A percentile compares a stretch with the other conserved stretches of the same genome.
phyloP scores from a whole-genome alignment of 768 basidiomycete species.

The Agrocybe pediades region DNA sequence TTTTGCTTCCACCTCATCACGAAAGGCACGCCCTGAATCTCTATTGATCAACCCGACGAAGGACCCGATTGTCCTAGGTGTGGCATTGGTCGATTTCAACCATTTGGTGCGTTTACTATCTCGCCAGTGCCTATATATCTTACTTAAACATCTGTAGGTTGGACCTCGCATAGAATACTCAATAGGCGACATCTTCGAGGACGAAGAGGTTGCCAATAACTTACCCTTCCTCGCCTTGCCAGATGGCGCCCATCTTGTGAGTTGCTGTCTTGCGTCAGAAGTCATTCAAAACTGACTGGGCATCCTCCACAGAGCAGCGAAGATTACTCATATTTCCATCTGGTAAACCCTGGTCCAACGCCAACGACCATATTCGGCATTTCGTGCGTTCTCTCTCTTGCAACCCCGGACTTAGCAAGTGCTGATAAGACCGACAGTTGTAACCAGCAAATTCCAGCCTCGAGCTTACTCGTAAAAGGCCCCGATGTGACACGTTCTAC shows the following conservation, averaged over 20 bases:
- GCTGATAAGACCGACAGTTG: constrained; percentile 52
- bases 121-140: constrained; percentile 12
- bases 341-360: constrained; percentile 70
- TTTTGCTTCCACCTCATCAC: constrained; percentile 62
- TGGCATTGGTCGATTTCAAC: constrained; percentile 94
- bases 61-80: constrained; percentile 75
- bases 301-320: constrained; percentile 64
- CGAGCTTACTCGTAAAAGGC: constrained; percentile 73
- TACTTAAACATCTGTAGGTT: constrained; percentile 48
- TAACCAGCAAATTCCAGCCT: constrained; percentile 90
- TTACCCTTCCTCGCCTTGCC: constrained; percentile 96
- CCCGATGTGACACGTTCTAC: constrained; percentile 92
- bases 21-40: constrained; percentile 80
- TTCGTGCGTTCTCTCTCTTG: constrained; percentile 58
- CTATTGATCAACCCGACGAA: constrained; percentile 62
- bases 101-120: constrained; percentile 66
- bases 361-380: constrained; percentile 93
- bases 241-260: constrained; percentile 93
- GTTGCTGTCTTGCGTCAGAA: constrained; percentile 24
- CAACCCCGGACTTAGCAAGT: background rate
- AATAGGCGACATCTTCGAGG: constrained; percentile 75
- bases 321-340: constrained; percentile 96
- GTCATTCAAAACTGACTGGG: constrained; percentile 5
- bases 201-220: constrained; percentile 83
- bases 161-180: constrained; percentile 91